Evolutionary conservation across 441 rosid species (phyloP), one percentile per base, ranked within the genome.

Genomic region (Jatropha podagrica): DNA sequence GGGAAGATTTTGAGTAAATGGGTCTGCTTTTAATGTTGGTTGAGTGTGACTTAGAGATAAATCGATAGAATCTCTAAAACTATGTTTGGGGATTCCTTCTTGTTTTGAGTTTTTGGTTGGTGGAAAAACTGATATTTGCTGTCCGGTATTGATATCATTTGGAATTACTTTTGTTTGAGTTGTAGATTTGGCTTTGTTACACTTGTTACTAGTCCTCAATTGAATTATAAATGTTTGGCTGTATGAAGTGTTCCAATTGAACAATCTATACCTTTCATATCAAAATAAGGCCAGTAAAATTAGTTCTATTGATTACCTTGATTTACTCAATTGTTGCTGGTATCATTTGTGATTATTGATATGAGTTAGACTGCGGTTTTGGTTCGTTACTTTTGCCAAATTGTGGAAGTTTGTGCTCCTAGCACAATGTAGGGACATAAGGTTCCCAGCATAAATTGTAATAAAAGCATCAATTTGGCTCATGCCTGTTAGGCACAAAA

Each of bases 1-100:
- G 62, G 15, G 58, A 64, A 52, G 62, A 37, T 44, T 72, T 54
- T 26, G 8, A 44, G 23, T 2, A 15, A 59, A 58, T 8, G 41
- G 26, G 41, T 61, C 46, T 72, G 75, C 17, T 61, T 72, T 44
- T 13, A 37, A 17, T 32, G 67, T 61, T 72, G 68, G 54, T 61
- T 61, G 55, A 18, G 1, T 72, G 59, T 23, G 41, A 72, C 48
- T 52, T 54, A 20, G 20, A 18, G 7, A 48, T 52, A 44, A 51
- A 51, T 56, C 41, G 38, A 56, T 26, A 17, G 37, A 40, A n/a
- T n/a, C 27, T 59, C 32, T 55, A 7, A 38, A 15, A 69, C 23
- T 8, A 13, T 54, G 13, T 55, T 4, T 15, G 62, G 44, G 48
- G 61, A 52, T 41, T 71, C 38, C 40, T 40, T 41, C 18, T 56